Conservation (phyloP, 129 eudicot genomes). For the Silybum marianum region DNA sequence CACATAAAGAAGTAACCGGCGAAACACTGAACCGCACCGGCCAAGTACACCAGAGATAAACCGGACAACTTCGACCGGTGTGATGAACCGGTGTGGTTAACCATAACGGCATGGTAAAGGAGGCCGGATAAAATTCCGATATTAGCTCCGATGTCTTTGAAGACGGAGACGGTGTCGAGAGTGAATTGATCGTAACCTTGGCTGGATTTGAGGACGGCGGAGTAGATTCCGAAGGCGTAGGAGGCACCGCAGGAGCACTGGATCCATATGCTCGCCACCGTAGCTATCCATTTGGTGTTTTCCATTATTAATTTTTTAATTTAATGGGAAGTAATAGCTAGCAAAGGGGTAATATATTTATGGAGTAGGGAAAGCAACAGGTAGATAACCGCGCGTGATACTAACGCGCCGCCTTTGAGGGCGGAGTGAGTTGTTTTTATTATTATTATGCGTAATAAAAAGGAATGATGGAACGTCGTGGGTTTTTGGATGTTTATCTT, state of each 20-base stretch:
- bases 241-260: constrained; percentile 86
- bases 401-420: background rate
- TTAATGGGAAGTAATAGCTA: background rate
- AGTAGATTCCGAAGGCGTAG: constrained; percentile 89
- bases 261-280: constrained; percentile 92
- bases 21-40: constrained; percentile 73
- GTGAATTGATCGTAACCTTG: constrained; percentile 82
- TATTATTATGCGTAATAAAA: no score
- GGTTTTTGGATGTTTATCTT: background rate
- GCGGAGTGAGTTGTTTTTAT: background rate
- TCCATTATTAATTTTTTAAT: constrained; percentile 17
- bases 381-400: background rate
- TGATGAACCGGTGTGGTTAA: background rate
- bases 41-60: constrained; percentile 66
- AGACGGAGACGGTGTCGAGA: constrained; percentile 86
- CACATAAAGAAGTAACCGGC: constrained; percentile 77
- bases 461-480: background rate
- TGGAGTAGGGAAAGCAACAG: background rate
- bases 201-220: constrained; percentile 73
- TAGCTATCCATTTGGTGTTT: constrained; percentile 63
- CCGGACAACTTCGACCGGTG: constrained; percentile 9
- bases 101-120: constrained; percentile 53
- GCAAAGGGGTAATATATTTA: background rate
- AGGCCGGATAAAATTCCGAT: constrained; percentile 84
- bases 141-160: constrained; percentile 95